Conservation (phyloP, 139 green algal genomes). For the Astrephomene gubernaculifera region DNA sequence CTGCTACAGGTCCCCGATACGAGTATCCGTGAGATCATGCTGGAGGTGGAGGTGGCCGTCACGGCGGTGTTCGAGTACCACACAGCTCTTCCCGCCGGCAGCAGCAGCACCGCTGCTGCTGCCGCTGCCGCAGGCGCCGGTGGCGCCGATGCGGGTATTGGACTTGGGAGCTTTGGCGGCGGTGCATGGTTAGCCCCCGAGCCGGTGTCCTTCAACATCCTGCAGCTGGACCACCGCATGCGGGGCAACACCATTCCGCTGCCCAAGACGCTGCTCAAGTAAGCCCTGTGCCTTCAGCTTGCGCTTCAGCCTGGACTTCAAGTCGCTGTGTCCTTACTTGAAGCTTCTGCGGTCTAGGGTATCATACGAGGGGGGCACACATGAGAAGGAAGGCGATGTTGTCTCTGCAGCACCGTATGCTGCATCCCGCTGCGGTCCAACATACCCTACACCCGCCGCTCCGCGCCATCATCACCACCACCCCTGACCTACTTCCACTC, state of each 20-base stretch:
- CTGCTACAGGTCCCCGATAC: constrained; percentile 82
- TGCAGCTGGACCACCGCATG: constrained; percentile 63
- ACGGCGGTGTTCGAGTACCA: constrained; percentile 63
- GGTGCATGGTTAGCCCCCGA: constrained; percentile 42
- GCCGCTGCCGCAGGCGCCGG: constrained; percentile 7
- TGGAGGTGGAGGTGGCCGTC: constrained; percentile 66
- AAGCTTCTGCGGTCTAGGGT: no score
- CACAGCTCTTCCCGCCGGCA: no score
- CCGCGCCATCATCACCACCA: no score
- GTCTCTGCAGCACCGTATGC: no score
- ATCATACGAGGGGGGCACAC: no score
- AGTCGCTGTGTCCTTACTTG: no score
- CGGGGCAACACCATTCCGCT: constrained; percentile 49
- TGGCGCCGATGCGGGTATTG: constrained; percentile 3
- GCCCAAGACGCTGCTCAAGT: constrained; percentile 42
- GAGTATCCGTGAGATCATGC: constrained; percentile 68
- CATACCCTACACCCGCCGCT: no score
- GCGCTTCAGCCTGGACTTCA: no score
- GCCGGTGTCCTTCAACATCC: constrained; percentile 46
- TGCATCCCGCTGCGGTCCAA: no score
- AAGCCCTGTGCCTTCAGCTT: no score
- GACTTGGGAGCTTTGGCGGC: not conserved
- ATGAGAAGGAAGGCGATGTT: no score
- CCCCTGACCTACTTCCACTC: not conserved
- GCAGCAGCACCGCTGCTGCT: no score